Evolutionary conservation across 2,329 filamentous ascomycete species (phyloP).

Genomic region (Phymatotrichopsis omnivora): DNA sequence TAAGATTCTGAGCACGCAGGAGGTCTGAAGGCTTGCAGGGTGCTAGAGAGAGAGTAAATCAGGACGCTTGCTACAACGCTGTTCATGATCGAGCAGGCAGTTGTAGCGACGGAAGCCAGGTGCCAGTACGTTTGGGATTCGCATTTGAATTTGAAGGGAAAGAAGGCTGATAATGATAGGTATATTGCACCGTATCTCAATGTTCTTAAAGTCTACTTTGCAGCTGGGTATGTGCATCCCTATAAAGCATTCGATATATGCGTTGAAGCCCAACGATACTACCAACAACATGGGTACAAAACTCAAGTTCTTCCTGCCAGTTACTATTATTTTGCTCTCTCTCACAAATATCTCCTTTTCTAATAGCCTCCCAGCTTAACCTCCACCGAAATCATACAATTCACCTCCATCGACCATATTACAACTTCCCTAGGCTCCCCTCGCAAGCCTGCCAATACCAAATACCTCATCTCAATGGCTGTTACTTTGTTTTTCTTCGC

Average conservation of each 20-base stretch:
- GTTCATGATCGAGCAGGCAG: too few relatives aligned
- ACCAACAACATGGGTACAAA: slow-evolving; percentile 40
- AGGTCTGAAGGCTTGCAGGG: slow-evolving; percentile 49
- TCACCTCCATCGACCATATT: slow-evolving; percentile 49
- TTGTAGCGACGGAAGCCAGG: slow-evolving; percentile 46
- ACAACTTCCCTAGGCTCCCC: slow-evolving; percentile 48
- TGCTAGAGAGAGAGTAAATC: slow-evolving; percentile 45
- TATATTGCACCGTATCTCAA: slow-evolving; percentile 54
- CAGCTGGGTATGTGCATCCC: slow-evolving; percentile 42
- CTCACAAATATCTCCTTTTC: too few relatives aligned
- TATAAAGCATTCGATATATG: slow-evolving; percentile 44
- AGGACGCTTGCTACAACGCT: slow-evolving; percentile 52
- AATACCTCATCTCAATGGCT: slow-evolving; percentile 33
- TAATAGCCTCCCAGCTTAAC: too few relatives aligned
- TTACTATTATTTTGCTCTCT: too few relatives aligned
- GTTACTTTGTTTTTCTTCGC: slow-evolving; percentile 32
- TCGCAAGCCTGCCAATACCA: slow-evolving; percentile 37
- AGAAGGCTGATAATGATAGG: too few relatives aligned
- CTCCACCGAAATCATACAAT: too few relatives aligned
- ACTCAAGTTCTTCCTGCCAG: slow-evolving; percentile 47
- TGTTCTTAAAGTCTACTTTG: too few relatives aligned
- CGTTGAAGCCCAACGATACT: slow-evolving; percentile 41
- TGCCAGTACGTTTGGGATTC: too few relatives aligned
- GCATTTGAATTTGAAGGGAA: too few relatives aligned
- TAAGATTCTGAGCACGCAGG: slow-evolving; percentile 54